Percentiles rank a stretch among this genome's conserved stretches.
Evolutionary conservation across 495 filamentous ascomycete species (phyloP).

Genomic region (Physcia stellaris): DNA sequence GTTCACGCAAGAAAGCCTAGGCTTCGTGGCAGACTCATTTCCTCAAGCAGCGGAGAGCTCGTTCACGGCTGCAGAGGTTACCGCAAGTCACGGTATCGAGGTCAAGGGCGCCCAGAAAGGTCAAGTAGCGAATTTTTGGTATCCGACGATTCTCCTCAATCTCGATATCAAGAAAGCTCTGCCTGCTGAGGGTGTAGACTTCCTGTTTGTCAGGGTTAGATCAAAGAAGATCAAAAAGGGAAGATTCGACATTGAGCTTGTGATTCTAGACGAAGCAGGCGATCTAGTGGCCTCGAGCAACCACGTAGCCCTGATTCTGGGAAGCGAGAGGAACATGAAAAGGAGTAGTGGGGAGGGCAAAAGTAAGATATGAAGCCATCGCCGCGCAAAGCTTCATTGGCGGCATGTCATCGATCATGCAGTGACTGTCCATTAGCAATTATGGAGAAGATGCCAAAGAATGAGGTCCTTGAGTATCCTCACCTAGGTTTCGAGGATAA

Average conservation of each 20-base stretch:
- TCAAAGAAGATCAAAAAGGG: slow-evolving; percentile 31
- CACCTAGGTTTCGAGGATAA: no score
- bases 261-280: slow-evolving; percentile 32
- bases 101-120: background rate
- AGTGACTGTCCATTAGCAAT: no score
- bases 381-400: no score
- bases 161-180: slow-evolving; percentile 32
- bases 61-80: no score
- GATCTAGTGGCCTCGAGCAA: slow-evolving; percentile 38
- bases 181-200: slow-evolving; percentile 27
- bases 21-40: slow-evolving; percentile 19
- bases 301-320: slow-evolving; percentile 38
- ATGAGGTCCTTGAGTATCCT: no score
- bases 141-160: slow-evolving; percentile 21
- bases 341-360: background rate
- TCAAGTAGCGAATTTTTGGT: slow-evolving; percentile 12
- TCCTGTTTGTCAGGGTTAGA: slow-evolving; percentile 23
- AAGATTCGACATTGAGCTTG: slow-evolving; percentile 37
- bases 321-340: slow-evolving; percentile 24
- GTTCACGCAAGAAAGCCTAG: slow-evolving; percentile 11
- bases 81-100: background rate
- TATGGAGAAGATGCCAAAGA: no score
- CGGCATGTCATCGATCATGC: no score
- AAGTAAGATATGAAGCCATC: no score
- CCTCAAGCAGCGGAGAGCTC: slow-evolving; percentile 21